Conservation (phyloP, 768 basidiomycete species). For the Leucocoprinus birnbaumii region DNA sequence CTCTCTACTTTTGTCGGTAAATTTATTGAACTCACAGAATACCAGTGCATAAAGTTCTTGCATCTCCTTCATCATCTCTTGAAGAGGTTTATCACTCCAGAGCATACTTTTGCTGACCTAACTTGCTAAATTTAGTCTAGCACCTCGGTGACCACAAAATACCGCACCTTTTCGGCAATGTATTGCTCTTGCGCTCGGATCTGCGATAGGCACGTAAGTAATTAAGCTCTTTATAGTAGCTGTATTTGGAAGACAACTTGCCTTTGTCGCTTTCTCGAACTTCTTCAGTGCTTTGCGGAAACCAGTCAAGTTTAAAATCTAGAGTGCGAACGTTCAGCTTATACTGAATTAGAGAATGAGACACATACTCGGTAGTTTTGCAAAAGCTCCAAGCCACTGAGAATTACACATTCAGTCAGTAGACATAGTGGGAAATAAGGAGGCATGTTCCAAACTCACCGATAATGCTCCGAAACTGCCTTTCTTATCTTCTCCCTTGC, state of each 20-base stretch:
- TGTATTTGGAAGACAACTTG: slow-evolving; percentile 20
- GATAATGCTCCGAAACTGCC: slow-evolving; percentile 83
- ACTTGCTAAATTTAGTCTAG: not conserved
- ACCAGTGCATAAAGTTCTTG: slow-evolving; percentile 73
- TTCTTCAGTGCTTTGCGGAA: slow-evolving; percentile 87
- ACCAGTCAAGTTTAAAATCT: slow-evolving; percentile 88
- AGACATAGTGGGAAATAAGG: too few species aligned
- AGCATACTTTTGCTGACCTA: slow-evolving; percentile 71
- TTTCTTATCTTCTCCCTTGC: slow-evolving; percentile 86
- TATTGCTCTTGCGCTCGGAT: slow-evolving; percentile 74
- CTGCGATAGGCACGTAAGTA: slow-evolving; percentile 29
- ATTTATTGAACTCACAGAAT: slow-evolving; percentile 51
- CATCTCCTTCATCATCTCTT: slow-evolving; percentile 67
- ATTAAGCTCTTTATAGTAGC: not conserved
- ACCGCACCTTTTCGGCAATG: slow-evolving; percentile 68
- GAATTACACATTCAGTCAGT: not conserved
- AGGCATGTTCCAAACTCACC: too few species aligned
- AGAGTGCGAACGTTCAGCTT: not conserved
- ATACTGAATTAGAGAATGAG: slow-evolving; percentile 15
- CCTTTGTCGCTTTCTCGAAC: slow-evolving; percentile 77
- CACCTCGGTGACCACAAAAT: not conserved
- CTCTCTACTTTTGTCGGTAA: too few species aligned
- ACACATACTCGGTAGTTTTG: slow-evolving; percentile 78
- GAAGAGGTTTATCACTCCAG: slow-evolving; percentile 57
- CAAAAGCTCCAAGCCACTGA: slow-evolving; percentile 50